Percentiles rank a stretch among this genome's conserved stretches.
Evolutionary conservation across 768 basidiomycete genomes (phyloP).

Genomic region (Tricholoma sp.): DNA sequence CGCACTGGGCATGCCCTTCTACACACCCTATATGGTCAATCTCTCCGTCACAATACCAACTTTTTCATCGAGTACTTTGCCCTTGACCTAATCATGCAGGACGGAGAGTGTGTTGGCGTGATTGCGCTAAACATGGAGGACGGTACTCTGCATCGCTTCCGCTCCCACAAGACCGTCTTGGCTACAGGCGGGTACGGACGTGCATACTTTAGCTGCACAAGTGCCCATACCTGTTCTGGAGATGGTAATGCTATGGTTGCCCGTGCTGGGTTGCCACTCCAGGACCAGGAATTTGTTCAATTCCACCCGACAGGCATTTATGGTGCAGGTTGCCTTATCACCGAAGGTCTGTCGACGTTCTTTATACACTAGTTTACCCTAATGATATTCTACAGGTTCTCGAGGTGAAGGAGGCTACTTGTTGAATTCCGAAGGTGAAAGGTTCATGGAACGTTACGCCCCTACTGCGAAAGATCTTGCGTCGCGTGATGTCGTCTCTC

Average conservation of each 20-base stretch:
- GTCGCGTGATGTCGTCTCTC: conserved; percentile 98
- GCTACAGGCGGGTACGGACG: conserved; percentile 99
- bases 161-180: conserved; percentile 95
- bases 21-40: conserved; percentile 99
- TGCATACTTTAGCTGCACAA: conserved; percentile 97
- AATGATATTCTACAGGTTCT: conserved; percentile 54
- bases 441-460: conserved; percentile 99
- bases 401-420: conserved; percentile 99
- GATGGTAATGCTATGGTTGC: conserved; percentile 99
- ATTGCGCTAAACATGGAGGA: conserved; percentile 99
- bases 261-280: conserved; percentile 92
- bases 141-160: conserved; percentile 97
- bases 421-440: conserved; percentile 96
- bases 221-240: conserved; percentile 97
- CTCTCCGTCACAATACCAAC: conserved; percentile 97
- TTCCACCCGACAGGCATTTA: conserved; percentile 99
- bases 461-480: conserved; percentile 99
- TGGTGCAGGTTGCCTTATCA: conserved; percentile 98
- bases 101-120: conserved; percentile 98
- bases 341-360: conserved; percentile 62
- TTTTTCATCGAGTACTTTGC: conserved; percentile 99
- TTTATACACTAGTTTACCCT: neutral
- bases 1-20: conserved; percentile 98
- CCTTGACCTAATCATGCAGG: conserved; percentile 98
- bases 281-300: conserved; percentile 99